Base-by-base conservation (phyloP, 2,329 filamentous ascomycete species). In the Dothiorella sarmentorum region DNA sequence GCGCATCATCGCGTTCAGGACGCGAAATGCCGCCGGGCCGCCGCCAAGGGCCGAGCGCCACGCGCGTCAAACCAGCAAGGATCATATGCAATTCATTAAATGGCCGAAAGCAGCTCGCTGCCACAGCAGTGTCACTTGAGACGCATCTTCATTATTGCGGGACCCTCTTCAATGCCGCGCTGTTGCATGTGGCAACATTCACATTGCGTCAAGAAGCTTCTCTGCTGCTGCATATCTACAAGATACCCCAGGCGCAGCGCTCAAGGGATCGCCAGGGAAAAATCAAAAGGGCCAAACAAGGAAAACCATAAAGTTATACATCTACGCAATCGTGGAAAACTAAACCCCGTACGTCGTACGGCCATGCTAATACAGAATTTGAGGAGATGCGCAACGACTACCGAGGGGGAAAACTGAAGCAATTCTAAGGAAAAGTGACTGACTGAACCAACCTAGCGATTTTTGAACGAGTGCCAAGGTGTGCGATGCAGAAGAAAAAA, bases 291-390 rank as follows among this genome's bases (percentile, higher is more conserved):
- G 33, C 24, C 33, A 44, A 20, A 52, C 17, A 24, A 26, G 38
- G 18, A 35, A 44, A 38, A 10, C 29, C 29, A 31, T 31, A 31
- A 31, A 31, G 40, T 29, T 27, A 37, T 22, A 33, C 49, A n/a
- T 40, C 49, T 53, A 53, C 29, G 49, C 49, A 29, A 53, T 53
- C 35, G 49, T 27, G 15, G 6, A 40, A 52, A n/a, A 57, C 29
- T 45, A 57, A 57, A 57, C 26, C 10, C 55, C 55, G 55, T 57
- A 35, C 42, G 18, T 38, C 20, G 38, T 44, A 45, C 53, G 38
- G 38, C 38, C 38, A 18, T 56, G 53, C 38, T 44, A 13, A 56
- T 37, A 38, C 53, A 27, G 53, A 43, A 43, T 17, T 5, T 17
- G 37, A 38, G 7, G 29, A 33, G 33, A 44, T 15, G 29, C 31